Conservation (phyloP, 1,139 yeast species). For the Pneumocystis oryctolagi region DNA sequence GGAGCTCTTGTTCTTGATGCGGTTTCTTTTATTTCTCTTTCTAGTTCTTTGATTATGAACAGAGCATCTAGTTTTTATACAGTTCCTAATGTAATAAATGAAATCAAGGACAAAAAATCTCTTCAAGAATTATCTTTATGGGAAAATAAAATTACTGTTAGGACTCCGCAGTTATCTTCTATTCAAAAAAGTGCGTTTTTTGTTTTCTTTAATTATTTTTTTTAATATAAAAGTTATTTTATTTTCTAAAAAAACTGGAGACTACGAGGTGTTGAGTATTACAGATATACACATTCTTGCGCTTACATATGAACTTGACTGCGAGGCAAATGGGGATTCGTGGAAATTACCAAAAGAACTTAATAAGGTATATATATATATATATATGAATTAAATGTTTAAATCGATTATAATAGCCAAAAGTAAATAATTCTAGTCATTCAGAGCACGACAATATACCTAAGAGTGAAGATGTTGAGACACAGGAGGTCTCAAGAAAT, state of each 20-base stretch:
- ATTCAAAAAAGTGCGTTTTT: slow-evolving; percentile 23
- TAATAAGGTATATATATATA: slow-evolving; percentile 37
- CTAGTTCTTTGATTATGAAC: slow-evolving; percentile 39
- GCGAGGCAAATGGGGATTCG: slow-evolving; percentile 52
- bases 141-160: slow-evolving; percentile 40
- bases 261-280: slow-evolving; percentile 66
- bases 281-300: slow-evolving; percentile 92
- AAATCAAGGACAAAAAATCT: slow-evolving; percentile 74
- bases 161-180: slow-evolving; percentile 60
- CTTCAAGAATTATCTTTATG: slow-evolving; percentile 60
- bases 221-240: slow-evolving; percentile 18
- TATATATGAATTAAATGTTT: slow-evolving; percentile 15
- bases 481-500: background rate
- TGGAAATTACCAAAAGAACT: slow-evolving; percentile 58
- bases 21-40: slow-evolving; percentile 77
- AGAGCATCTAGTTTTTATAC: slow-evolving; percentile 56
- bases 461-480: slow-evolving; percentile 8
- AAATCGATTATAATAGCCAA: slow-evolving; percentile 2
- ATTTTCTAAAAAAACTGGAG: slow-evolving; percentile 84
- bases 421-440: background rate
- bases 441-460: slow-evolving; percentile 7
- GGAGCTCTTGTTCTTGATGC: slow-evolving; percentile 68
- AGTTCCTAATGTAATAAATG: slow-evolving; percentile 80
- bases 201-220: background rate
- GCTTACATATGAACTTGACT: slow-evolving; percentile 72